Conservation (phyloP, 2,329 filamentous ascomycete genomes). For the Ophiostoma ulmi region DNA sequence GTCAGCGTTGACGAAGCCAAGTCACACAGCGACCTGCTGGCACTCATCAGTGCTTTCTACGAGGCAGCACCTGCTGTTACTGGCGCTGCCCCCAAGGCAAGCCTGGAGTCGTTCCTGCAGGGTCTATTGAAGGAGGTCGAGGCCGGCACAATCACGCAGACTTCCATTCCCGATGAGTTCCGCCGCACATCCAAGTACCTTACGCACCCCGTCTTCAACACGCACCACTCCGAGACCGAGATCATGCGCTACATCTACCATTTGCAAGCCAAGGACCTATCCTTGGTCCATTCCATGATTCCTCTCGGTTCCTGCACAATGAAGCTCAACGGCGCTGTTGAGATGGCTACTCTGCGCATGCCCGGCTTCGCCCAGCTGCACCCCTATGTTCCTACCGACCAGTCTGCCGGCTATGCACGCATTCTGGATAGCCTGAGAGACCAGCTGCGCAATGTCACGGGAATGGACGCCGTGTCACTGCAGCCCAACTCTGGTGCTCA, state of each 20-base stretch:
- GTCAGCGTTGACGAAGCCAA: slow-evolving; percentile 70
- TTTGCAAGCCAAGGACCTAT: slow-evolving; percentile 89
- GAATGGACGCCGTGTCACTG: slow-evolving; percentile 81
- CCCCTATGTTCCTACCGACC: slow-evolving; percentile 64
- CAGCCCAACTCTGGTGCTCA: slow-evolving; percentile 96
- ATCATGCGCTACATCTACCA: slow-evolving; percentile 90
- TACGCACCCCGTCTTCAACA: slow-evolving; percentile 91
- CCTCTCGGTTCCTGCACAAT: slow-evolving; percentile 95
- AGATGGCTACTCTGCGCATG: slow-evolving; percentile 83
- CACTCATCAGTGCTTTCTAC: slow-evolving; percentile 25
- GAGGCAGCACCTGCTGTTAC: slow-evolving; percentile 18
- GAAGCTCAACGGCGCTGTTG: slow-evolving; percentile 91
- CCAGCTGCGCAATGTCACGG: slow-evolving; percentile 77
- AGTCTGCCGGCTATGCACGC: slow-evolving; percentile 61
- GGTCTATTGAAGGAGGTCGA: slow-evolving; percentile 36
- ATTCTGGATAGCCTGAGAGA: slow-evolving; percentile 68
- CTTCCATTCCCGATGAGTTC: slow-evolving; percentile 51
- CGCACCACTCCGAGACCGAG: slow-evolving; percentile 90
- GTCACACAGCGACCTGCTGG: slow-evolving; percentile 31
- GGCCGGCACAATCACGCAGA: slow-evolving; percentile 28
- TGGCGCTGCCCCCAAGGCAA: background rate
- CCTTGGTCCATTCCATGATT: slow-evolving; percentile 95
- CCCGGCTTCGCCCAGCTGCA: slow-evolving; percentile 73
- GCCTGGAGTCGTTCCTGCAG: slow-evolving; percentile 33
- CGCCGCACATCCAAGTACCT: slow-evolving; percentile 70